Base-by-base conservation (phyloP, 177 flowering plant genomes). In the Telopea speciosissima region DNA sequence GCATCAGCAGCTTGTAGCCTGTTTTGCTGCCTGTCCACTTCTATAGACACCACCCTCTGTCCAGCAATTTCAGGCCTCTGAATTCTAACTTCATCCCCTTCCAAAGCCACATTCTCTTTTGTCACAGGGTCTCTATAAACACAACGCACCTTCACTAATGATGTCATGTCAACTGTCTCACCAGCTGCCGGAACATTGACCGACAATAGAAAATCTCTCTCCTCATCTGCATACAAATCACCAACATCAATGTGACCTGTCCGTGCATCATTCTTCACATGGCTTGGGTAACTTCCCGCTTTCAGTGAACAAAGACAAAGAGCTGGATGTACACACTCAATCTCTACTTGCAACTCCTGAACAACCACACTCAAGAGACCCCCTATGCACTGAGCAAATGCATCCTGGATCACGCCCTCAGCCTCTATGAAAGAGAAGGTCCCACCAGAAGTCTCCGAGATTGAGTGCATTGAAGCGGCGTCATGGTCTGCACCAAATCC, bases 321-420 rank as follows among this genome's bases (percentile, higher is more conserved):
- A 52, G 73, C 73, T n/a, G 87, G 86, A 72, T 83, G 80, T 22
- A 76, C 73, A 63, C 90, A 89, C 63, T 84, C 85, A 10, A 92
- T 61, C 24, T 63, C 63, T 12, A 92, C 83, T 64, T 63, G 76
- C 33, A 88, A 79, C 56, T 87, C 90, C 77, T 89, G 93, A 58
- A 83, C 88, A 25, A 90, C 97, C 56, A 92, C 97, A 68, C 93
- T 92, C n/a, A 92, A 74, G 14, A 92, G 87, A 40, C 97, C 97
- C 33, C 97, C 97, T 61, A 92, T 90, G 75, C 97, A 92, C 73
- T 92, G 97, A 22, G 97, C 97, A 80, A 92, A 92, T 3, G 97
- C 97, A 72, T 92, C 97, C 78, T 92, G 97, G 69, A 92, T 89
- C 65, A 85, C 92, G 74, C 75, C 69, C 79, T 88, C 96, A 5